phyloP scores from a whole-genome alignment of 202 grass and related monocot species.

The Cymbopogon flexuosus region DNA sequence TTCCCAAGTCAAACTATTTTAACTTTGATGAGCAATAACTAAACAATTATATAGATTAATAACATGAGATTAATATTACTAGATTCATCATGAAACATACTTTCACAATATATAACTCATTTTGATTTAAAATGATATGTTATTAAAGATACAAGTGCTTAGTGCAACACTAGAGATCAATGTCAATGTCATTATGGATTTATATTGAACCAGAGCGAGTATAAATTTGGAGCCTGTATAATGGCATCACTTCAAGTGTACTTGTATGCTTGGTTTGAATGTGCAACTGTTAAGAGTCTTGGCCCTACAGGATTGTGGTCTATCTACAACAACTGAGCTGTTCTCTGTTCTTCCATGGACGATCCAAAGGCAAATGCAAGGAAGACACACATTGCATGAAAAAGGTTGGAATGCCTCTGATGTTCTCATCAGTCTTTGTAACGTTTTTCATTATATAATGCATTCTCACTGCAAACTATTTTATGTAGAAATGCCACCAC shows the following conservation, averaged over 20 bases:
- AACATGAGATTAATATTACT: not conserved
- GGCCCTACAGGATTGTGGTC: conserved; percentile 56
- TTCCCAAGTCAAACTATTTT: not conserved
- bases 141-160: not conserved
- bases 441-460: not conserved
- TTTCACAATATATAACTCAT: not conserved
- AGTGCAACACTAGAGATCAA: not conserved
- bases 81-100: not conserved
- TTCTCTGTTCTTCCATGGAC: conserved; percentile 73
- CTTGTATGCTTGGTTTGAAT: not conserved
- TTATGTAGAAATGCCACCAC: conserved; percentile 38
- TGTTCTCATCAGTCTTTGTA: not conserved
- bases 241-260: not conserved
- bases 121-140: not conserved
- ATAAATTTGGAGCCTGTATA: not conserved
- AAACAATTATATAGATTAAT: not conserved
- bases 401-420: conserved; percentile 27
- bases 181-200: not conserved
- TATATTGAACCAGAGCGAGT: no score
- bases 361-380: conserved; percentile 47
- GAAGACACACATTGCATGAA: conserved; percentile 2
- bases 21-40: not conserved
- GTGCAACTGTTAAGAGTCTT: not conserved
- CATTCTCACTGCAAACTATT: not conserved
- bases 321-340: conserved; percentile 51